Base-by-base conservation (phyloP, 2,329 filamentous ascomycete species). In the Aureobasidium uvarum region DNA sequence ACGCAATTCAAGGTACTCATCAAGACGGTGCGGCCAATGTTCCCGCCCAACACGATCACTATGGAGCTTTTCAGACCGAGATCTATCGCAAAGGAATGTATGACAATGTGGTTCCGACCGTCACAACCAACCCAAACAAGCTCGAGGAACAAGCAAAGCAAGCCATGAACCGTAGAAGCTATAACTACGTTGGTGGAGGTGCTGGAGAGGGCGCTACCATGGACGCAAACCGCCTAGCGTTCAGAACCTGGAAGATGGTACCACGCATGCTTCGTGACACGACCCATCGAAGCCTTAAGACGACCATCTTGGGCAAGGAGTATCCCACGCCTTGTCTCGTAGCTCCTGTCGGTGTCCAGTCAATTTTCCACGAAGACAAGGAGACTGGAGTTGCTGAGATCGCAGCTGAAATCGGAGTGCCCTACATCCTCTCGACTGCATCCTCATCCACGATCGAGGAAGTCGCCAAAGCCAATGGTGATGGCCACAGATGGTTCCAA, bases 301-400 rank as follows among this genome's bases (percentile, higher is more conserved):
- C 63, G 52, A 70, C n/a, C 62, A 58, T 33, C 70, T 14, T 51
- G 71, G n/a, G 72, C 67, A 4, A 58, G 55, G 59, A 69, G 67
- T 45, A 65, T 66, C 20, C 67, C 66, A 18, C 68, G 65, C 87
- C 86, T 0, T 69, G 89, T 0, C 72, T 90, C 1, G 83, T 89
- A 71, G 88, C 88, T 0, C 89, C 89, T 0, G 81, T 92, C 1
- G 89, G 89, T 0, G 87, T 90, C 0, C 88, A 91, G 70, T 79
- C 79, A 1, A 85, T 90, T 38, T 86, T 89, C 72, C 88, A 92
- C 69, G 73, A 78, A 0, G 85, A 90, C 69, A 85, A 81, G 16
- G 89, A 92, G 71, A 79, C 82, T 1, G 88, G 86, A 0, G 82
- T 86, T 0, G 86, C 89, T 0, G 76, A 80, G n/a, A 86, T 85